Conservation (phyloP, 805 yeast genomes). For the Peterozyma xylosa region DNA sequence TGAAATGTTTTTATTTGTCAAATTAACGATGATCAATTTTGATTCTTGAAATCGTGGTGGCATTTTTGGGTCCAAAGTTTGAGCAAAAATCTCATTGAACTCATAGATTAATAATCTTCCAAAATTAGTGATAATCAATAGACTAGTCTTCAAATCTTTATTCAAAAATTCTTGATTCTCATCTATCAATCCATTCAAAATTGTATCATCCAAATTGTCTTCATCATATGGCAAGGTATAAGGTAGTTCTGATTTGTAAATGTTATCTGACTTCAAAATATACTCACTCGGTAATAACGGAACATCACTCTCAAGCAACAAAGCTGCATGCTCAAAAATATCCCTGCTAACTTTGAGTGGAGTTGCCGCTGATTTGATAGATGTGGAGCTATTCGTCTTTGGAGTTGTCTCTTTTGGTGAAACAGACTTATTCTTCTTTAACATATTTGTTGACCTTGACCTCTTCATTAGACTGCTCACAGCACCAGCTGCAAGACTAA, state of each 20-base stretch:
- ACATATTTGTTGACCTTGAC: background rate
- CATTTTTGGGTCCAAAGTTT: conserved; percentile 9
- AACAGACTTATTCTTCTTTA: background rate
- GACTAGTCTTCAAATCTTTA: conserved; percentile 23
- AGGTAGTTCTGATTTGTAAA: conserved; percentile 23
- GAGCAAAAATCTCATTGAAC: conserved; percentile 10
- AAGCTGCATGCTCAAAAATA: conserved; percentile 19
- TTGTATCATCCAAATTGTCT: conserved; percentile 18
- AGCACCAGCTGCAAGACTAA: background rate
- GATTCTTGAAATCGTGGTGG: conserved; percentile 1
- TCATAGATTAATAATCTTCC: conserved; percentile 28
- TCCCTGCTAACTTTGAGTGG: conserved; percentile 5
- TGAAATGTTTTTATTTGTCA: conserved; percentile 49
- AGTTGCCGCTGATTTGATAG: background rate
- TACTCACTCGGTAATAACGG: conserved; percentile 19
- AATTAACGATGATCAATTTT: conserved; percentile 27
- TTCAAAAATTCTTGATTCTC: conserved; percentile 21
- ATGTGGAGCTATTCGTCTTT: background rate
- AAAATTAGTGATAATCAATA: conserved; percentile 25
- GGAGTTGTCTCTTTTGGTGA: background rate
- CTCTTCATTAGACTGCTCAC: background rate
- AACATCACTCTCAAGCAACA: conserved; percentile 9
- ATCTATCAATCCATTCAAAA: conserved; percentile 20
- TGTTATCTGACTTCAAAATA: conserved; percentile 23
- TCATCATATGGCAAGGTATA: conserved; percentile 12